A percentile compares a stretch with the other conserved stretches of the same genome.
These are phyloP conservation scores for Cardamine chenopodiifolia DNA, from an alignment of 345 rosid genomes.

Conservation along the genomic window DNA sequence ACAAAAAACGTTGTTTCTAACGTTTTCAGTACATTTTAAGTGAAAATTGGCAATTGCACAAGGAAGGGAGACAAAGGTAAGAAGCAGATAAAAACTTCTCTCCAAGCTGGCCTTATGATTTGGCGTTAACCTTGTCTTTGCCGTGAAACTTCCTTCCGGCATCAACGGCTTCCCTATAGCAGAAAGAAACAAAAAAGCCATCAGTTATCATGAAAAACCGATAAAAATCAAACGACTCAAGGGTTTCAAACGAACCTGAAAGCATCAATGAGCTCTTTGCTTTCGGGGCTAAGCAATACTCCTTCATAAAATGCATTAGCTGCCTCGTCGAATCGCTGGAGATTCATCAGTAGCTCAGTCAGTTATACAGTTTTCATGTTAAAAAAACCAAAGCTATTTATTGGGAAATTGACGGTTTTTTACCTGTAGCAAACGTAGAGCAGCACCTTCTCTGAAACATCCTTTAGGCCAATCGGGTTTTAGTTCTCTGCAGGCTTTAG, in stretches of 20 bases:
- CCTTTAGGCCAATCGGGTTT: conserved; percentile 87
- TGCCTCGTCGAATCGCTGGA: conserved; percentile 82
- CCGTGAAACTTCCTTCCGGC: conserved; percentile 75
- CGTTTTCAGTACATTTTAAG: background rate
- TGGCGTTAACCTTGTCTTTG: conserved; percentile 38
- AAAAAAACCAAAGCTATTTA: background rate
- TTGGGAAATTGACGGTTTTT: conserved; percentile 29
- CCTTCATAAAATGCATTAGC: conserved; percentile 87
- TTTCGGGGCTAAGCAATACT: conserved; percentile 73
- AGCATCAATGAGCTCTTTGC: conserved; percentile 66
- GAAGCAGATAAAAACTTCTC: conserved; percentile 35
- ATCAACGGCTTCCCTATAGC: conserved; percentile 78
- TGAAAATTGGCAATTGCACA: background rate
- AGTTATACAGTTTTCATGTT: background rate
- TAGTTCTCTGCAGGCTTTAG: conserved; percentile 67
- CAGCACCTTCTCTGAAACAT: conserved; percentile 93
- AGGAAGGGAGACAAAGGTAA: conserved; percentile 15
- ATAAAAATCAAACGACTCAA: background rate
- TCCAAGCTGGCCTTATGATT: conserved; percentile 12
- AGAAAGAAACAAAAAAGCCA: background rate
- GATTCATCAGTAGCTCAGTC: background rate
- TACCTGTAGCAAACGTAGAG: conserved; percentile 74
- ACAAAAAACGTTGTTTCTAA: conserved; percentile 21
- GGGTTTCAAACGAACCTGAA: conserved; percentile 58
- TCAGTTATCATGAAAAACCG: background rate